These are phyloP conservation scores for Trichoderma citrinoviride DNA, from an alignment of 2,329 filamentous ascomycete genomes.

Conservation along the genomic window DNA sequence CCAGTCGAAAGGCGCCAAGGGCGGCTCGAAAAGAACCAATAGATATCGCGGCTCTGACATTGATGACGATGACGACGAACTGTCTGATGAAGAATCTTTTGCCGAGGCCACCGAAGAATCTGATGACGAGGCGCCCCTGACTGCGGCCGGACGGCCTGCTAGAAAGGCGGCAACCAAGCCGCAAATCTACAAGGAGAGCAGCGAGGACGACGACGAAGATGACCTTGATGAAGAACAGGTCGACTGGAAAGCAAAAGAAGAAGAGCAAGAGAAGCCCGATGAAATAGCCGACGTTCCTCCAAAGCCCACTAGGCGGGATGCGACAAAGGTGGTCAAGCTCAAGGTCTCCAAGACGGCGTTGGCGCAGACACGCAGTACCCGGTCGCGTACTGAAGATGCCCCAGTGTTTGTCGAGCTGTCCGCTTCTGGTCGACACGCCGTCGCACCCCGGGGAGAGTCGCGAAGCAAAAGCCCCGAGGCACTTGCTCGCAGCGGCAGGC, in stretches of 20 bases:
- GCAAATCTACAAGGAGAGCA: constrained; percentile 49
- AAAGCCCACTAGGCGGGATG: constrained; percentile 29
- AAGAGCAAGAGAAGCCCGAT: constrained; percentile 26
- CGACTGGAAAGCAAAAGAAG: constrained; percentile 27
- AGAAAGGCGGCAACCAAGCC: constrained; percentile 47
- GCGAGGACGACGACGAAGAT: constrained; percentile 38
- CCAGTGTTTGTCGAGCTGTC: constrained; percentile 58
- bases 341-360: constrained; percentile 37
- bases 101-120: constrained; percentile 43
- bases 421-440: constrained; percentile 58
- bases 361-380: constrained; percentile 46
- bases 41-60: constrained; percentile 61
- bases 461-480: constrained; percentile 57
- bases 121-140: constrained; percentile 43
- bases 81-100: constrained; percentile 54
- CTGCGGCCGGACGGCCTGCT: constrained; percentile 49
- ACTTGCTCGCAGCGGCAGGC: constrained; percentile 41
- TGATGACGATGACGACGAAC: constrained; percentile 57
- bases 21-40: constrained; percentile 36
- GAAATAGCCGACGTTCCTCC: constrained; percentile 29
- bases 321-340: constrained; percentile 46
- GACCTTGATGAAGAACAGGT: too few relatives aligned
- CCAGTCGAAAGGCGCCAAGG: constrained; percentile 36
- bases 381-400: constrained; percentile 54
- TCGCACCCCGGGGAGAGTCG: constrained; percentile 45